Percentiles rank a stretch among this genome's conserved stretches.
Evolutionary conservation across 805 yeast genomes (phyloP).

Genomic region (Metschnikowia cubensis): DNA sequence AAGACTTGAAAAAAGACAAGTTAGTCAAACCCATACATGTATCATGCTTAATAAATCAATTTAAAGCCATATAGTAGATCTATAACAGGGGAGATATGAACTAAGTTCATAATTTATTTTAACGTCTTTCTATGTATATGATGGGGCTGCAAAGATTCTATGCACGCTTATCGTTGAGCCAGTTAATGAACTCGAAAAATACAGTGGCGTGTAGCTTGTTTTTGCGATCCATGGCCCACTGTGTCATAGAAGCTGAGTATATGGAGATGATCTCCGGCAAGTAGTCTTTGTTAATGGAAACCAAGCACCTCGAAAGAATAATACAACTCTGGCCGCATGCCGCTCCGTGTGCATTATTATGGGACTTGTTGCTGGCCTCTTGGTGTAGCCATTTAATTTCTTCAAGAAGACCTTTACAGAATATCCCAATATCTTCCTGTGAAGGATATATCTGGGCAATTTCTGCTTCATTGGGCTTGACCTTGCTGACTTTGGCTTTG

Average conservation of each 20-base stretch:
- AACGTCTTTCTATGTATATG: background rate
- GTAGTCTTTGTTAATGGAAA: constrained; percentile 27
- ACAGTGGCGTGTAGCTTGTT: constrained; percentile 51
- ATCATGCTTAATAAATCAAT: background rate
- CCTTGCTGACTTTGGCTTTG: constrained; percentile 55
- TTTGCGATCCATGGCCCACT: constrained; percentile 52
- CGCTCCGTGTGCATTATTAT: constrained; percentile 45
- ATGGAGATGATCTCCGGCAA: constrained; percentile 48
- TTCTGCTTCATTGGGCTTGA: constrained; percentile 28
- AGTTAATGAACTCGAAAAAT: constrained; percentile 77
- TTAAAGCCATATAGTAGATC: too few species aligned
- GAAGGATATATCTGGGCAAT: constrained; percentile 16
- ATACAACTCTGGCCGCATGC: constrained; percentile 69
- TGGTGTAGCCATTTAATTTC: constrained; percentile 42
- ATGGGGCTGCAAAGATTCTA: too few species aligned
- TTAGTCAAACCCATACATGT: background rate
- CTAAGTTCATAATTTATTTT: too few species aligned
- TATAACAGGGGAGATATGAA: too few species aligned
- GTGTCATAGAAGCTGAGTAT: constrained; percentile 52
- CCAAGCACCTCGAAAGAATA: constrained; percentile 56
- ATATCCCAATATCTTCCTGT: constrained; percentile 15
- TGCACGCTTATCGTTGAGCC: constrained; percentile 41
- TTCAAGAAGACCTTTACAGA: constrained; percentile 21
- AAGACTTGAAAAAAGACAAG: background rate
- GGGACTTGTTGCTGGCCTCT: constrained; percentile 38